Conservation (phyloP, 2,329 filamentous ascomycete genomes). For the Beauveria scarabaeidicola region DNA sequence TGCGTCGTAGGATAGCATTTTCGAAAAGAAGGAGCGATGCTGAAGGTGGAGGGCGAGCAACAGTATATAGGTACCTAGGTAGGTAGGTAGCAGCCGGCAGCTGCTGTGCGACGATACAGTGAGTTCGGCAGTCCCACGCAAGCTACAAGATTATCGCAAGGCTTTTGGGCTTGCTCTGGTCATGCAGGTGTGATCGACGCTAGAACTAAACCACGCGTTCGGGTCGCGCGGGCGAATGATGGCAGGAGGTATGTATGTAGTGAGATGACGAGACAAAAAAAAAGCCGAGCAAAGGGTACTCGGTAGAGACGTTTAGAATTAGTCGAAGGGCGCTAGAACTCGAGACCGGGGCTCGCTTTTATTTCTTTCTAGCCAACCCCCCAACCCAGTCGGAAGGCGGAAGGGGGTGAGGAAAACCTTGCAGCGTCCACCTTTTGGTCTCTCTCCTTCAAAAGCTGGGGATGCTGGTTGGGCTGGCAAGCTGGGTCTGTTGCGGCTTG, state of each 20-base stretch:
- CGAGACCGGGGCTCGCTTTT: constrained; percentile 4
- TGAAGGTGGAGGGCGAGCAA: not conserved
- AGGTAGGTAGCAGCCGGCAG: not conserved
- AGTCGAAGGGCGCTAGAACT: constrained; percentile 6
- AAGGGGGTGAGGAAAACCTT: constrained; percentile 8
- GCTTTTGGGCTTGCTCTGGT: not conserved
- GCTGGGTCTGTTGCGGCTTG: not conserved
- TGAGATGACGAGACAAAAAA: constrained; percentile 8
- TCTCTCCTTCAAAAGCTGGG: constrained; percentile 2
- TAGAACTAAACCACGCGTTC: constrained; percentile 10
- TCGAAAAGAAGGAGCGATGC: not conserved
- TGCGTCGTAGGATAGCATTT: constrained; percentile 46
- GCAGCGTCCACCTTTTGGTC: not conserved
- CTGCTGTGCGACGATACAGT: not conserved
- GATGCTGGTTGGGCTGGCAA: not conserved
- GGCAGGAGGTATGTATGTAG: constrained; percentile 12
- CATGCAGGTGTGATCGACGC: constrained; percentile 12
- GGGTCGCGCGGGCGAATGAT: constrained; percentile 5
- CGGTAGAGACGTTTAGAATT: constrained; percentile 11
- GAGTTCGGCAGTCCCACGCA: not conserved
- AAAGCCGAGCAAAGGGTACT: constrained; percentile 10
- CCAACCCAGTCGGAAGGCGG: not conserved
- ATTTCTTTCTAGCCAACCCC: not conserved
- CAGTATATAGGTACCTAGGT: not conserved
- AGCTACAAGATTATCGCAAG: constrained; percentile 1